phyloP scores from a whole-genome alignment of 2,329 filamentous ascomycete species.

The Diplodia corticola region DNA sequence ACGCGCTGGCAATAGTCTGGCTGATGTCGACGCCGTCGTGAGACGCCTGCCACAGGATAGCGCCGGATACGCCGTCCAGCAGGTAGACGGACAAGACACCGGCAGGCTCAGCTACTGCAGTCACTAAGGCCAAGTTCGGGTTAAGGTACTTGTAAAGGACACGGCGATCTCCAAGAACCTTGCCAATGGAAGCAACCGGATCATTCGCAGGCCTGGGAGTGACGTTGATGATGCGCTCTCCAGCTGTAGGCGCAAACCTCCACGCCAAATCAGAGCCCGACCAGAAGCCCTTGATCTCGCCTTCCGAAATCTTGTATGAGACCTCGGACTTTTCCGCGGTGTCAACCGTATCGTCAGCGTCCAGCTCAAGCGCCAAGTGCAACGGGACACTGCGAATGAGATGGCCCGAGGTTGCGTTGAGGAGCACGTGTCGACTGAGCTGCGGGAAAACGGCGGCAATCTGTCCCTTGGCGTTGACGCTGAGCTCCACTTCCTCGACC shows the following conservation, averaged over 20 bases:
- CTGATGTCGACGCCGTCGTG: conserved; percentile 72
- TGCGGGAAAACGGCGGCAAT: conserved; percentile 18
- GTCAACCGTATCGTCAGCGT: neutral
- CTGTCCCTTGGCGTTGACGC: conserved; percentile 6
- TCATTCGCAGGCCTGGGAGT: conserved; percentile 73
- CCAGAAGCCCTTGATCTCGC: conserved; percentile 36
- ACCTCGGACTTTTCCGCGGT: conserved; percentile 23
- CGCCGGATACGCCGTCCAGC: conserved; percentile 82
- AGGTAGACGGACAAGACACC: conserved; percentile 71
- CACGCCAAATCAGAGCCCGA: conserved; percentile 52
- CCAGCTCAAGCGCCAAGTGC: conserved; percentile 1
- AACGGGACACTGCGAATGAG: conserved; percentile 4
- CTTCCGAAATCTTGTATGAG: conserved; percentile 36
- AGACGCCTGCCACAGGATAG: conserved; percentile 69
- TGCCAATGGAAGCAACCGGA: conserved; percentile 90
- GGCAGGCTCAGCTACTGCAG: conserved; percentile 61
- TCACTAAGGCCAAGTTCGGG: conserved; percentile 78
- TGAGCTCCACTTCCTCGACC: conserved; percentile 56
- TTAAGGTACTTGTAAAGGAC: conserved; percentile 98
- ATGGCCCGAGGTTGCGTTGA: conserved; percentile 15
- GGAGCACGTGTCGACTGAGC: conserved; percentile 11
- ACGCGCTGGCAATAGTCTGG: conserved; percentile 71
- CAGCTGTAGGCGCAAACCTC: conserved; percentile 68
- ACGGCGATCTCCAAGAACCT: conserved; percentile 85
- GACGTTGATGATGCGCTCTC: conserved; percentile 68